Base-by-base conservation (phyloP, 257 asterid species). In the Paulownia fortunei region DNA sequence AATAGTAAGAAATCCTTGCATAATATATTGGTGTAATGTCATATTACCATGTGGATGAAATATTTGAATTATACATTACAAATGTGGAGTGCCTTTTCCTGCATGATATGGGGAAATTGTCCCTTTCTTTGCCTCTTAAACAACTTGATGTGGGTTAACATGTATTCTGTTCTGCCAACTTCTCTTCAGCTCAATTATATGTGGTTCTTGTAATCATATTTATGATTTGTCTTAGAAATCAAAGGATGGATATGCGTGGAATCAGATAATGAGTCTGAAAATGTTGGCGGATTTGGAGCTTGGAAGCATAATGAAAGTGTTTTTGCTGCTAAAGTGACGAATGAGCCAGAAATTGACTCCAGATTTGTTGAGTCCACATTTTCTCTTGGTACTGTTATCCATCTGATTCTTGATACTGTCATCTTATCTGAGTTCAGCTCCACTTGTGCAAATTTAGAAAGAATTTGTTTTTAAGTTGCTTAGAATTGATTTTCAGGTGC, bases 251-350 rank as follows among this genome's bases (percentile, higher is more conserved):
- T 92, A 81, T 81, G 81, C 60, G 80, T 94, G 86, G 97, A 85
- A 61, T 88, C 97, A 66, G 98, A 94, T 65, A 80, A 82, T 21
- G 97, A 89, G 78, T 90, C 89, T 72, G 97, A 88, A 62, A 64
- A 67, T 80, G 23, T 74, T 42, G 81, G 73, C 32, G 78, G 66
- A 62, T 16, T 9, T 58, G 85, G 78, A 80, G 62, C 75, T 61
- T 47, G 39, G 84, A 82, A 84, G 83, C 56, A 58, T 70, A 81
- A 76, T 30, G 82, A 75, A 79, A 78, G 79, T 49, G 82, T n/a
- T 69, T 79, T 82, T 76, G 54, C 82, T 59, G 69, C 74, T 65
- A 85, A 78, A 79, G 55, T 84, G 76, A 76, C 59, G 62, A 76
- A 81, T 52, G 87, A 79, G 23, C 37, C 81, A 75, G 86, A 86